Evolutionary conservation across 306 rosid species (phyloP).

Genomic region (Canavalia gladiata): DNA sequence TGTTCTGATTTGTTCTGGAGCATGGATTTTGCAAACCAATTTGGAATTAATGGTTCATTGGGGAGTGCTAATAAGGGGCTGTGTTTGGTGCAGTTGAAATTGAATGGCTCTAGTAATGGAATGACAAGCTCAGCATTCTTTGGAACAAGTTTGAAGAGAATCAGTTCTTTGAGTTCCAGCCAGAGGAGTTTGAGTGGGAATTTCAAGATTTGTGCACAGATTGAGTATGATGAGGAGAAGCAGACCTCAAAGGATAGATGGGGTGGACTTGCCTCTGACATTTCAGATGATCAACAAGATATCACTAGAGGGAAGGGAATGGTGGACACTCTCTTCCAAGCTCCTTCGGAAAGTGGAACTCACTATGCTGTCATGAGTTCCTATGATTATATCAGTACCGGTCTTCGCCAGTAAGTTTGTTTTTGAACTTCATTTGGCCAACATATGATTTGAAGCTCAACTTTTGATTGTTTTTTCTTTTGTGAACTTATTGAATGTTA

Average conservation of each 20-base stretch:
- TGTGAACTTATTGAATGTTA: not conserved
- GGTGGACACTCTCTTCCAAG: slow-evolving; percentile 86
- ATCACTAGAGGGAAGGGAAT: slow-evolving; percentile 87
- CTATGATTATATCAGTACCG: slow-evolving; percentile 74
- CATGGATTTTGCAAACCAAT: slow-evolving; percentile 24
- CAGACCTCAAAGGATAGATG: slow-evolving; percentile 78
- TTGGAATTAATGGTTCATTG: slow-evolving; percentile 5
- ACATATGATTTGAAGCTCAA: not conserved
- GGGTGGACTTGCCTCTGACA: slow-evolving; percentile 81
- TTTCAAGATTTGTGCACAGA: slow-evolving; percentile 57
- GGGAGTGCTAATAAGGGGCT: slow-evolving; percentile 2
- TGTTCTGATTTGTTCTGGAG: slow-evolving; percentile 7
- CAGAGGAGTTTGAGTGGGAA: slow-evolving; percentile 50
- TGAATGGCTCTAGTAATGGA: slow-evolving; percentile 52
- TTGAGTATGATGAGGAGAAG: slow-evolving; percentile 64
- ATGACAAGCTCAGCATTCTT: slow-evolving; percentile 61
- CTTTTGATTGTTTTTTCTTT: slow-evolving; percentile 7
- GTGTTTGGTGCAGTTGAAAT: slow-evolving; percentile 59
- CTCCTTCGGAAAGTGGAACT: slow-evolving; percentile 75
- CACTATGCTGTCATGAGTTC: slow-evolving; percentile 86
- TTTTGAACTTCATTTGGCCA: not conserved
- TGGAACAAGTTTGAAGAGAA: slow-evolving; percentile 60
- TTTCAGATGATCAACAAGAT: slow-evolving; percentile 91
- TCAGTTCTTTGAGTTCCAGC: slow-evolving; percentile 39
- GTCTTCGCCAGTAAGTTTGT: slow-evolving; percentile 77